Conservation (phyloP, 2,329 filamentous ascomycete species). For the Alternaria hordeiaustralica region DNA sequence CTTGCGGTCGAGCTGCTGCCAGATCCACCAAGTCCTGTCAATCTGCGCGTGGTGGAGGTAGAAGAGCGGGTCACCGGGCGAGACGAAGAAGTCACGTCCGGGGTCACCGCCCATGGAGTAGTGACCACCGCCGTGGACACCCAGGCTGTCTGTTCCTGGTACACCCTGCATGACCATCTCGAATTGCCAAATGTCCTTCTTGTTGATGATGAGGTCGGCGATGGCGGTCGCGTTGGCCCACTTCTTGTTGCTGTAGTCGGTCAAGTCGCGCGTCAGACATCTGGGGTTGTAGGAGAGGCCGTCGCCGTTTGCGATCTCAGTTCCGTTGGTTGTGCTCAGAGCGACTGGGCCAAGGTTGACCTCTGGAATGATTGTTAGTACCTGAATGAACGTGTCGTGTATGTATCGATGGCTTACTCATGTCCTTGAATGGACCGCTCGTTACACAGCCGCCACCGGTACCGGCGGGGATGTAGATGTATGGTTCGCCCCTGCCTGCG, state of each 20-base stretch:
- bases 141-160: conserved; percentile 32
- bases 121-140: conserved; percentile 48
- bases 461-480: conserved; percentile 54
- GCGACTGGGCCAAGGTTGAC: conserved; percentile 27
- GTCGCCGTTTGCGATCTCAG: conserved; percentile 35
- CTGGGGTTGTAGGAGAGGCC: conserved; percentile 25
- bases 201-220: conserved; percentile 30
- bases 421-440: conserved; percentile 59
- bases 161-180: conserved; percentile 41
- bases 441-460: conserved; percentile 62
- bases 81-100: conserved; percentile 34
- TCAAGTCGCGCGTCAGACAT: conserved; percentile 38
- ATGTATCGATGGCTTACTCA: conserved; percentile 5
- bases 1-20: conserved; percentile 49
- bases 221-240: conserved; percentile 32
- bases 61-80: conserved; percentile 49
- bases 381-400: background rate
- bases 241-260: conserved; percentile 28
- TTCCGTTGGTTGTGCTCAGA: conserved; percentile 19
- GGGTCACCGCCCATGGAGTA: conserved; percentile 55
- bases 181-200: conserved; percentile 34
- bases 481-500: conserved; percentile 22
- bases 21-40: conserved; percentile 54
- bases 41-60: conserved; percentile 56
- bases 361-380: background rate